Evolutionary conservation across 805 yeast genomes (phyloP), one percentile per base, ranked within the genome.

Genomic region (Tanozyma kutaoensis): DNA sequence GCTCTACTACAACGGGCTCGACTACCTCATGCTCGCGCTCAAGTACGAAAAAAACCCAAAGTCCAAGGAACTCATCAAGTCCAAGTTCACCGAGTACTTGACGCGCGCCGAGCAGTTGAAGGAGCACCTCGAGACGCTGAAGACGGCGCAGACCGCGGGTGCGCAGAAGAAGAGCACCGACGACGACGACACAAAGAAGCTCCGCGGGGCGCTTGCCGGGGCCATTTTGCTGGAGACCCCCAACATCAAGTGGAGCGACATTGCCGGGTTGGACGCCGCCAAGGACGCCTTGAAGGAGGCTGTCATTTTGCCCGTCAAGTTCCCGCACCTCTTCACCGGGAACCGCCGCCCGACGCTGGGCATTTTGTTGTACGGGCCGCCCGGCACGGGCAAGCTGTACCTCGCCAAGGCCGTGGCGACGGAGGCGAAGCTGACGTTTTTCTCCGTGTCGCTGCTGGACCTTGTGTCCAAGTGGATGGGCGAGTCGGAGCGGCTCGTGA

Each of bases 391-490:
- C 63, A 91, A 91, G 46, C 88, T 97, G 2, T 91, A 76, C 46
- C 59, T 91, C 32, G 98, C 98, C 8, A 91, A 91, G 49, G 98
- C 98, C 0, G 97, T 91, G 7, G 98, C 98, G 15, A 91, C 98
- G 0, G 98, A 91, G 45, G 95, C 97, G 26, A 85, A 88, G 49
- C 82, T 96, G 0, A 91, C 98, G 0, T 91, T 91, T 43, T 91
- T 91, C 55, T 80, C 95, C 2, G 94, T 91, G 1, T 78, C 93
- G n/a, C 84, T 95, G 0, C 80, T 94, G 10, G 98, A 91, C 52
- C 66, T 91, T 42, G 97, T 91, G 3, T 78, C 93, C 38, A 91
- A 91, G 52, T 91, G 98, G 98, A 88, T 88, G 96, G 98, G 98
- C 42, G 98, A 91, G 52, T 76, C 93, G 15, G 98, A 91, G 53